Conservation (phyloP, 352 stramenopile species). For the Phytophthora quininea region DNA sequence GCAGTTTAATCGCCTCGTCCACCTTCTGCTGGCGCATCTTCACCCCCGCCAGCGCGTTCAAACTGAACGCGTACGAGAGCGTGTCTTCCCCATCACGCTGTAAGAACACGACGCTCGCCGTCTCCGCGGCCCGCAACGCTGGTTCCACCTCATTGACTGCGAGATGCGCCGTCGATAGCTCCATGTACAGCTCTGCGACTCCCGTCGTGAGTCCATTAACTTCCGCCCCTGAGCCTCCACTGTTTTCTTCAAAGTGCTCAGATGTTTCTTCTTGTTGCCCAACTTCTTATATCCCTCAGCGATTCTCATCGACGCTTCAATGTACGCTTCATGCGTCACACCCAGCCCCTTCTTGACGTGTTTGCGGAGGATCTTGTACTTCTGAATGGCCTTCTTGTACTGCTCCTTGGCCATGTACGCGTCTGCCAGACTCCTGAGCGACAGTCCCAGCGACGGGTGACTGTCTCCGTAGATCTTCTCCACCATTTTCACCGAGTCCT, state of each 20-base stretch:
- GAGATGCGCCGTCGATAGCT: slow-evolving; percentile 62
- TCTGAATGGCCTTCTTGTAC: slow-evolving; percentile 67
- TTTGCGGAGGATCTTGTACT: slow-evolving; percentile 75
- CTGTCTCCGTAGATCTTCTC: slow-evolving; percentile 80
- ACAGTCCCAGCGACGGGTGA: slow-evolving; percentile 79
- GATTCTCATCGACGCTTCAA: slow-evolving; percentile 75
- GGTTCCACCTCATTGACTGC: slow-evolving; percentile 50
- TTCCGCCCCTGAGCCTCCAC: slow-evolving; percentile 61
- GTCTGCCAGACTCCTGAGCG: slow-evolving; percentile 79
- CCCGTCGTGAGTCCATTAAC: slow-evolving; percentile 70
- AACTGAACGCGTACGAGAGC: slow-evolving; percentile 76
- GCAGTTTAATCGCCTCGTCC: slow-evolving; percentile 58
- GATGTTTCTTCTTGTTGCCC: slow-evolving; percentile 51
- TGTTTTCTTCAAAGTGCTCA: slow-evolving; percentile 62
- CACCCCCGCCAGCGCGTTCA: slow-evolving; percentile 82
- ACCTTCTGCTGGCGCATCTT: slow-evolving; percentile 72
- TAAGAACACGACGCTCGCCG: slow-evolving; percentile 58
- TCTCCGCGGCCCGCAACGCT: slow-evolving; percentile 41
- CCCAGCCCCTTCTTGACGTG: slow-evolving; percentile 73
- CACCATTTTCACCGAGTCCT: slow-evolving; percentile 76
- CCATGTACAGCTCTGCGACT: slow-evolving; percentile 82
- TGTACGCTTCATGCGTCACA: slow-evolving; percentile 71
- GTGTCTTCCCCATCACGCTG: slow-evolving; percentile 72
- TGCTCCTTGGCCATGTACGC: slow-evolving; percentile 80
- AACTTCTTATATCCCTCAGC: slow-evolving; percentile 77